A percentile compares a stretch with the other conserved stretches of the same genome.
Evolutionary conservation across 495 filamentous ascomycete genomes (phyloP).

Genomic region (Podospora anserina): DNA sequence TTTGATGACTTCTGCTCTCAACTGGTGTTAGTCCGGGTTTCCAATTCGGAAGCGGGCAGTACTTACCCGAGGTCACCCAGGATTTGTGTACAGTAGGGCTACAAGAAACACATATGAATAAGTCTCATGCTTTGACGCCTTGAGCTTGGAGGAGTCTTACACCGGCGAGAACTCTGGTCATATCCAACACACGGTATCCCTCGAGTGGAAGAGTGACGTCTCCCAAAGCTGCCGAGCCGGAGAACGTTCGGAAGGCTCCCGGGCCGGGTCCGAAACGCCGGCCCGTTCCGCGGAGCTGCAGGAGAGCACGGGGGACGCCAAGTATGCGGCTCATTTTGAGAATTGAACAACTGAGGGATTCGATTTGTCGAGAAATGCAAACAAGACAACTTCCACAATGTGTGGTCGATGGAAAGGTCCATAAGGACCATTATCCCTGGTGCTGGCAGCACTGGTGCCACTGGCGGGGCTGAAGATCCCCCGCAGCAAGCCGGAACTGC

Average conservation of each 20-base stretch:
- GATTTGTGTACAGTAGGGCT: conserved; percentile 98
- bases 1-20: conserved; percentile 92
- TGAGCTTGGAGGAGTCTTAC: conserved; percentile 54
- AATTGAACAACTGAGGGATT: not conserved
- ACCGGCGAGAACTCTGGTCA: conserved; percentile 94
- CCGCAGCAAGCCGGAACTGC: not conserved
- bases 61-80: conserved; percentile 89
- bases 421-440: not conserved
- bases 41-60: not conserved
- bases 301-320: not conserved
- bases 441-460: not conserved
- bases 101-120: conserved; percentile 6
- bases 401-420: not conserved
- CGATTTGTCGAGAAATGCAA: not conserved
- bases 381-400: not conserved
- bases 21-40: conserved; percentile 24
- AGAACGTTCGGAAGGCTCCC: conserved; percentile 13
- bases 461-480: not conserved
- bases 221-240: conserved; percentile 14
- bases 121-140: not conserved
- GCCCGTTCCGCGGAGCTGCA: not conserved
- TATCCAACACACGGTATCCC: conserved; percentile 86
- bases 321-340: conserved; percentile 2
- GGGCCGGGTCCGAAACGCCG: not conserved
- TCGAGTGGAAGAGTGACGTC: conserved; percentile 59